phyloP scores from a whole-genome alignment of 2,329 filamentous ascomycete species.

The Phyllosticta citribraziliensis region DNA sequence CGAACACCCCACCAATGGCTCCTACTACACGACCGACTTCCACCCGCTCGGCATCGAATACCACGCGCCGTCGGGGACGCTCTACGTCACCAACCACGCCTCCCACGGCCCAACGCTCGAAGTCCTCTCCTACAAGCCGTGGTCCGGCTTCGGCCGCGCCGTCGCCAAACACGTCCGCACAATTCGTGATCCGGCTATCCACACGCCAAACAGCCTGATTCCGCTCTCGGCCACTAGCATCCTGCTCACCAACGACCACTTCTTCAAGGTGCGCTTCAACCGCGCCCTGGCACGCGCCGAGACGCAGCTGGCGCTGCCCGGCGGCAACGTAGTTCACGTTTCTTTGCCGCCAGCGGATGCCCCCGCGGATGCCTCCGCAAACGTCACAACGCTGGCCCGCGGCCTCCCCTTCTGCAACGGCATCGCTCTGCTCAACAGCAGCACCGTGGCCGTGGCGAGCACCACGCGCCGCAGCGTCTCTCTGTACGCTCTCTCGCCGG shows the following conservation, averaged over 20 bases:
- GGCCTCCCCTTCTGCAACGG: slow-evolving; percentile 34
- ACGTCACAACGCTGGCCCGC: slow-evolving; percentile 8
- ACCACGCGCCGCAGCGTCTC: slow-evolving; percentile 24
- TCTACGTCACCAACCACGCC: slow-evolving; percentile 34
- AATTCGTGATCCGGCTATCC: slow-evolving; percentile 22
- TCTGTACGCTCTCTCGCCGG: slow-evolving; percentile 21
- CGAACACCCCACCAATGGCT: slow-evolving; percentile 15
- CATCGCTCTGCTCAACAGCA: slow-evolving; percentile 26
- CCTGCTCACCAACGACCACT: slow-evolving; percentile 36
- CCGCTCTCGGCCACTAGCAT: slow-evolving; percentile 21
- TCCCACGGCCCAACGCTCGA: slow-evolving; percentile 24
- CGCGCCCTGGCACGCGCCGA: slow-evolving; percentile 26
- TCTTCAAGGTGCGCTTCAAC: slow-evolving; percentile 20
- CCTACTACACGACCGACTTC: slow-evolving; percentile 21
- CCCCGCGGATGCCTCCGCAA: not conserved
- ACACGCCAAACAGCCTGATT: slow-evolving; percentile 32
- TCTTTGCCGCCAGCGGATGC: slow-evolving; percentile 15
- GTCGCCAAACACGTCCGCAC: slow-evolving; percentile 22
- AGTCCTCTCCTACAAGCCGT: slow-evolving; percentile 20
- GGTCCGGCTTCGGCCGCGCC: not conserved
- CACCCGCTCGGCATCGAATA: slow-evolving; percentile 35
- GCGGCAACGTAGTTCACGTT: slow-evolving; percentile 28
- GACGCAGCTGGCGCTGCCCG: slow-evolving; percentile 27
- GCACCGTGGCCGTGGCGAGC: slow-evolving; percentile 30
- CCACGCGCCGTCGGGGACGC: slow-evolving; percentile 22